A percentile compares a stretch with the other conserved stretches of the same genome.
phyloP scores from a whole-genome alignment of 1,139 yeast species.

The Scheffersomyces insectosa region DNA sequence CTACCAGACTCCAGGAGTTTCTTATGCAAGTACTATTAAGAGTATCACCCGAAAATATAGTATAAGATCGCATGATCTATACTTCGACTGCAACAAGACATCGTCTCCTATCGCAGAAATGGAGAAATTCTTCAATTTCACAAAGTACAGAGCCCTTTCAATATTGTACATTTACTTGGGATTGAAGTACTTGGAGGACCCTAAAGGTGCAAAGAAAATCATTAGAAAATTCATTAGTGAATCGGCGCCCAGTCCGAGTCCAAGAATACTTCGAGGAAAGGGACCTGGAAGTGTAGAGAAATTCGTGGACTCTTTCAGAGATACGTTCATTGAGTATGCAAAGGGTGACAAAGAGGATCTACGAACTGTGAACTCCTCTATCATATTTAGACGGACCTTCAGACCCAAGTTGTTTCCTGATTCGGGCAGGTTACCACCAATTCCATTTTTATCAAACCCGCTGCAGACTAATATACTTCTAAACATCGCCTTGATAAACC shows the following conservation, averaged over 20 bases:
- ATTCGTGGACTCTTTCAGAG: neutral
- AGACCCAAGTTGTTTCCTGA: neutral
- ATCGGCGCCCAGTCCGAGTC: neutral
- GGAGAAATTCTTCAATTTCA: neutral
- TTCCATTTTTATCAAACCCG: neutral
- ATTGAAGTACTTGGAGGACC: slow-evolving; percentile 6
- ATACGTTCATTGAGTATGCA: neutral
- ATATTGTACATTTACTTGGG: slow-evolving; percentile 6
- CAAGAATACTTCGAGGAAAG: neutral
- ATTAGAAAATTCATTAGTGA: neutral
- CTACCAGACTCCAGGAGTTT: neutral
- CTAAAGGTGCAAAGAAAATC: neutral
- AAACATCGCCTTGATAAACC: neutral
- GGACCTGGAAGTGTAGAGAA: neutral
- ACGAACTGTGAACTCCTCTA: neutral
- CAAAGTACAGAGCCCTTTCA: neutral
- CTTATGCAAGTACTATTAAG: neutral
- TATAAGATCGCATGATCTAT: neutral
- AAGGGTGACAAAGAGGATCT: neutral
- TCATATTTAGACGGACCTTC: neutral
- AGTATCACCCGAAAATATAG: neutral
- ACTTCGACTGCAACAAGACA: neutral
- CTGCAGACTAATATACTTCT: neutral
- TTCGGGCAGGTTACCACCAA: neutral
- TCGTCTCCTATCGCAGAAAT: neutral